These are phyloP conservation scores for Jackrogersella minutella DNA, from an alignment of 495 filamentous ascomycete species.

Conservation along the genomic window DNA sequence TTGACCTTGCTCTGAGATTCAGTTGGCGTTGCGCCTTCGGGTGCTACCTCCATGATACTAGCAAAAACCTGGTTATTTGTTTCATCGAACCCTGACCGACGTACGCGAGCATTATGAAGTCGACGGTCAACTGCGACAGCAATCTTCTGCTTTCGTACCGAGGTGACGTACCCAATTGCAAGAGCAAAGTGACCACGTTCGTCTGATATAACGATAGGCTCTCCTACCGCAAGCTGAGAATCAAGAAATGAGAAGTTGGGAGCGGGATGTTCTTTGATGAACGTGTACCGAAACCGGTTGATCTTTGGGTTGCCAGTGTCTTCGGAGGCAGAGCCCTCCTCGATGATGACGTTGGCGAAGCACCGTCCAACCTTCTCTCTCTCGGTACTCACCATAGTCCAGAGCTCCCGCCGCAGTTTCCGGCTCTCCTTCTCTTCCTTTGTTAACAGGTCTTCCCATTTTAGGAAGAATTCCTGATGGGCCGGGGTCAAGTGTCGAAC, in stretches of 20 bases:
- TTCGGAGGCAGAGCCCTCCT: slow-evolving; percentile 75
- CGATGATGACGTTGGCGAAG: slow-evolving; percentile 71
- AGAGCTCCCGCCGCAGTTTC: slow-evolving; percentile 85
- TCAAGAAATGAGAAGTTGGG: slow-evolving; percentile 82
- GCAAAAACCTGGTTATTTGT: slow-evolving; percentile 81
- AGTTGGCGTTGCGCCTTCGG: slow-evolving; percentile 56
- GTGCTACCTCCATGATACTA: slow-evolving; percentile 88
- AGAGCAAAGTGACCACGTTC: slow-evolving; percentile 94
- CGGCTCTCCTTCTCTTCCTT: slow-evolving; percentile 91
- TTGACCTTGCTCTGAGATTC: slow-evolving; percentile 57
- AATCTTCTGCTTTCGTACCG: slow-evolving; percentile 75
- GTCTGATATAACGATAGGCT: slow-evolving; percentile 96
- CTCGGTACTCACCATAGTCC: slow-evolving; percentile 91
- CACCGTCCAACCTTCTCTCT: slow-evolving; percentile 84
- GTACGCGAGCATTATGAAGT: slow-evolving; percentile 84
- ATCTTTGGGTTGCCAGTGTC: slow-evolving; percentile 76
- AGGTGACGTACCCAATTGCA: slow-evolving; percentile 86
- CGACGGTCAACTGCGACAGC: slow-evolving; percentile 87
- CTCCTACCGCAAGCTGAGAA: slow-evolving; percentile 86
- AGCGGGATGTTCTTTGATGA: slow-evolving; percentile 69
- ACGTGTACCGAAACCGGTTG: slow-evolving; percentile 86
- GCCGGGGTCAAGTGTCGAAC: slow-evolving; percentile 74
- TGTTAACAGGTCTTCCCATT: slow-evolving; percentile 92
- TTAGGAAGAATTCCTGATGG: slow-evolving; percentile 85
- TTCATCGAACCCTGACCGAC: slow-evolving; percentile 75